Base-by-base conservation (phyloP, 2,329 filamentous ascomycete genomes). In the Epichloe sibirici region DNA sequence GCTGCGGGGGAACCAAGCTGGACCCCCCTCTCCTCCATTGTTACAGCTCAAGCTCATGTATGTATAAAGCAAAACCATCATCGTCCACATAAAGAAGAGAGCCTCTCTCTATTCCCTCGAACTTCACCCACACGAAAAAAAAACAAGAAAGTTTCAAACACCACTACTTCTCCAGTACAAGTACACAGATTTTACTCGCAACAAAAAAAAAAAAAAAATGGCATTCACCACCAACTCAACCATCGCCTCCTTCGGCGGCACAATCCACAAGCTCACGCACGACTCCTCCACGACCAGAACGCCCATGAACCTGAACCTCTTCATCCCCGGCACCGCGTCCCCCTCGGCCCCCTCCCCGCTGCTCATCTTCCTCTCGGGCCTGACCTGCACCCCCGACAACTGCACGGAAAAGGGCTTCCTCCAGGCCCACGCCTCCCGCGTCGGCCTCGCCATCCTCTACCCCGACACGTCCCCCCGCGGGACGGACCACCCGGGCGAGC, bases 401-500 rank as follows among this genome's bases (percentile, higher is more conserved):
- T 83, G 82, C 65, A 76, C 84, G 35, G 81, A 90, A 63, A 85
- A 86, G 66, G 93, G 90, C 51, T 97, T 96, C 77, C 88, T 98
- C 71, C 90, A 96, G 66, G 82, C 86, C 61, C 80, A 81, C 57
- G 93, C 93, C 47, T 79, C 83, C 53, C 76, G 83, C 62, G 85
- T 83, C 66, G 88, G 88, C 63, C 87, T 98, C 66, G 93, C 93
- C n/a, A 73, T 98, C 53, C 79, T 96, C 51, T 97, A 90, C 72
- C 93, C 93, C 1, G 93, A 98, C 73, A 98, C 93, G 23, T 94
- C 87, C 53, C 93, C 93, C 53, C 82, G 91, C 53, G 91, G 91
- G 2, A 78, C 93, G 47, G 74, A 83, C 60, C 83, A 95, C 56
- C 73, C 84, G 35, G 90, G 88, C 62, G 90, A 97, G 74, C 83